Evolutionary conservation across 2,329 filamentous ascomycete species (phyloP).

Genomic region (Colletotrichum limetticola): DNA sequence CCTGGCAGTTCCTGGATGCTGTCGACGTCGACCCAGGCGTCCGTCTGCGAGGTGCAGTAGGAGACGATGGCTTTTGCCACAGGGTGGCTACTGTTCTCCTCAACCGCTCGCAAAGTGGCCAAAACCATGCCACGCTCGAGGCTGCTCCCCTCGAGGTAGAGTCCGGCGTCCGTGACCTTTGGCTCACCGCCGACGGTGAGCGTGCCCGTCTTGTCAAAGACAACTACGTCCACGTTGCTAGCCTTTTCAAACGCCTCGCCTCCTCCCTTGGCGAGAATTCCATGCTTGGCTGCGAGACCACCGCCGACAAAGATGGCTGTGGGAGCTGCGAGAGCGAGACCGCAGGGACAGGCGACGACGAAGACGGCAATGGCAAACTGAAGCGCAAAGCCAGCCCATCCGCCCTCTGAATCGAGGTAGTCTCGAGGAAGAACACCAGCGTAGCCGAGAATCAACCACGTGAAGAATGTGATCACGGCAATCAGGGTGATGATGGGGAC

Average conservation of each 20-base stretch:
- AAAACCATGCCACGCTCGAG: constrained; percentile 49
- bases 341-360: constrained; percentile 87
- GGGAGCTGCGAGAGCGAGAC: constrained; percentile 84
- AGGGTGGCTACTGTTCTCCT: constrained; percentile 80
- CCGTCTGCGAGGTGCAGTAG: constrained; percentile 62
- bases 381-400: constrained; percentile 78
- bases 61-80: constrained; percentile 76
- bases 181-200: constrained; percentile 80
- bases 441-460: constrained; percentile 75
- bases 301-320: constrained; percentile 88
- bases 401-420: constrained; percentile 68
- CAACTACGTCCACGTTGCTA: constrained; percentile 79
- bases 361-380: constrained; percentile 89
- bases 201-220: constrained; percentile 92
- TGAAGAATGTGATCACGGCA: constrained; percentile 76
- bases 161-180: constrained; percentile 67
- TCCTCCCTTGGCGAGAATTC: constrained; percentile 85
- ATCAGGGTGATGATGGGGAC: constrained; percentile 78
- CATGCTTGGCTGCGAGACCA: constrained; percentile 81
- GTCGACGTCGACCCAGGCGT: constrained; percentile 46
- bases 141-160: constrained; percentile 47
- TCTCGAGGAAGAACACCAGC: constrained; percentile 65
- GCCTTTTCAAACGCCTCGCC: constrained; percentile 89
- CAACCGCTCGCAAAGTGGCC: constrained; percentile 67
- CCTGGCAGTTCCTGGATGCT: constrained; percentile 75